phyloP scores from a whole-genome alignment of 2,329 filamentous ascomycete genomes.

The Paramyrothecium sp. region DNA sequence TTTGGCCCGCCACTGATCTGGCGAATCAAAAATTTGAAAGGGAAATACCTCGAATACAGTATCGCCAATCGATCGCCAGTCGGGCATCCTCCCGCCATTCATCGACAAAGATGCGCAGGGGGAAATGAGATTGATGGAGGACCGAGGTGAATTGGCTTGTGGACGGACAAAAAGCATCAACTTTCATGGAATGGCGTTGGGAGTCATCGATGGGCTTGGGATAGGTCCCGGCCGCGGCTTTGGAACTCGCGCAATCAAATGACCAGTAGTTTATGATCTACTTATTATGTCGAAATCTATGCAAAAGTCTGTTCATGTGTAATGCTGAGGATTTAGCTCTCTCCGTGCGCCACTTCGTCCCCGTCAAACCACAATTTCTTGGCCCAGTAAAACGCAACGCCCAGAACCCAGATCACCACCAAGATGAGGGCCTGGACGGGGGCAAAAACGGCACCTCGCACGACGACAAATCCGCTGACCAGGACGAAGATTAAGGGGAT shows the following conservation, averaged over 20 bases:
- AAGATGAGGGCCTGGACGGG: slow-evolving; percentile 52
- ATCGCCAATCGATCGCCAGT: no score
- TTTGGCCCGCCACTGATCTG: no score
- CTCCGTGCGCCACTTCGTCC: background rate
- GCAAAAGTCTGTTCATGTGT: background rate
- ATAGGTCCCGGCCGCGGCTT: background rate
- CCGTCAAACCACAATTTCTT: slow-evolving; percentile 1
- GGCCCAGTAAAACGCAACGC: slow-evolving; percentile 39
- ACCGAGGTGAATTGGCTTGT: background rate
- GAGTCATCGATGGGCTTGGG: background rate
- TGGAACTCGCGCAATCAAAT: background rate
- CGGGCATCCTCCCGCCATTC: no score
- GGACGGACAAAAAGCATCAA: background rate
- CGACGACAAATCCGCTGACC: slow-evolving; percentile 59
- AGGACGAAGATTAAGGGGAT: slow-evolving; percentile 52
- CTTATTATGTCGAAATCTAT: background rate
- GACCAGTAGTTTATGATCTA: background rate
- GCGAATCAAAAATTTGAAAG: no score
- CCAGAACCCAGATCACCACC: slow-evolving; percentile 48
- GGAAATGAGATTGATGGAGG: background rate
- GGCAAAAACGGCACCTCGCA: slow-evolving; percentile 58
- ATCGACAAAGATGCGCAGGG: no score
- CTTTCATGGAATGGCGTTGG: background rate
- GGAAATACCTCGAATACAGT: no score
- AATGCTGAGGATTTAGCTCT: background rate